phyloP scores from a whole-genome alignment of 192 early-diverging fungal genomes.

The Linnemannia elongata region DNA sequence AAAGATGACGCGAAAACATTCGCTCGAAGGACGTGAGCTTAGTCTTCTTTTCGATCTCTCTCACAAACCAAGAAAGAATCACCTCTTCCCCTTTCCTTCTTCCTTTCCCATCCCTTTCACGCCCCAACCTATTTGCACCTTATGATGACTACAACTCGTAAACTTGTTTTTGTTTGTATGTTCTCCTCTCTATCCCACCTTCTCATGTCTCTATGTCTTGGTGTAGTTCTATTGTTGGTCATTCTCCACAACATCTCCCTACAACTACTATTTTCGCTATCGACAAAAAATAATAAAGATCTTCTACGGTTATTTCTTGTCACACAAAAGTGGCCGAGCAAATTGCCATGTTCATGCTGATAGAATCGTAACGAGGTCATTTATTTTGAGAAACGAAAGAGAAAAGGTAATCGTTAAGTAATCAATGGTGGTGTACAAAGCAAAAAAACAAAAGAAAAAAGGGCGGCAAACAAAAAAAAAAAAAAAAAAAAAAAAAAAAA shows the following conservation, averaged over 20 bases:
- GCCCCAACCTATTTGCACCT: background rate
- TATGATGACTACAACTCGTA: background rate
- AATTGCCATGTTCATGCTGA: background rate
- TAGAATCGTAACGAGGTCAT: conserved; percentile 3
- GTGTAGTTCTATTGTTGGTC: too few species aligned
- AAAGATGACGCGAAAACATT: background rate
- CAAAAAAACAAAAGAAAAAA: background rate
- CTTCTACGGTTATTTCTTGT: conserved; percentile 1
- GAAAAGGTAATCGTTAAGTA: background rate
- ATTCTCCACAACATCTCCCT: background rate
- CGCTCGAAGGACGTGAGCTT: background rate
- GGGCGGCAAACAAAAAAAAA: background rate
- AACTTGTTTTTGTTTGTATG: background rate
- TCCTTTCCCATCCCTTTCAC: background rate
- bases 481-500: background rate
- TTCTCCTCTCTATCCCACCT: background rate
- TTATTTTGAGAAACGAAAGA: background rate
- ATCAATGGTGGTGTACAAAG: conserved; percentile 11
- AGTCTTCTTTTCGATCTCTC: background rate
- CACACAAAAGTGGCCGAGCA: background rate
- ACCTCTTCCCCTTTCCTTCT: background rate
- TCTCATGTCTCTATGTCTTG: too few species aligned
- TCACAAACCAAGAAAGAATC: too few species aligned
- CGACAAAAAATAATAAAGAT: background rate
- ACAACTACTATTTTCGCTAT: background rate